Percentiles rank a stretch among this genome's conserved stretches.
phyloP scores from a whole-genome alignment of 352 stramenopile species.

The Phytophthora uliginosa region DNA sequence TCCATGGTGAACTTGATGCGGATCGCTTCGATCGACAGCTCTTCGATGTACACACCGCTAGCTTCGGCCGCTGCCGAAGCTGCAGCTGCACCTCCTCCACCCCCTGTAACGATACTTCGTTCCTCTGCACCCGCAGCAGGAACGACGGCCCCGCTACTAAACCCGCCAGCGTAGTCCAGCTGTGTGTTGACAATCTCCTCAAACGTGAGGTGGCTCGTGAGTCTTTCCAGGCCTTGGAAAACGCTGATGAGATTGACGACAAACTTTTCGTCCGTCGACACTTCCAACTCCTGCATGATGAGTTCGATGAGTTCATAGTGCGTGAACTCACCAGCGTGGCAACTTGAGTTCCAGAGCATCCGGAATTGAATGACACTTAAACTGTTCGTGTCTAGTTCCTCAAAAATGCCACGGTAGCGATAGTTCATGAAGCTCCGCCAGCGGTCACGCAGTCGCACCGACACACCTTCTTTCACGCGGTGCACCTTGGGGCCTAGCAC shows the following conservation, averaged over 20 bases:
- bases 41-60: constrained; percentile 88
- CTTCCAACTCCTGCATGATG: constrained; percentile 89
- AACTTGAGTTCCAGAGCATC: constrained; percentile 90
- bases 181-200: constrained; percentile 86
- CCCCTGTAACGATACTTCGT: constrained; percentile 32
- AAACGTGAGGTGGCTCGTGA: constrained; percentile 81
- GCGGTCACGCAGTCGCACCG: constrained; percentile 83
- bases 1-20: constrained; percentile 91
- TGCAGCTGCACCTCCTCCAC: constrained; percentile 16
- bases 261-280: constrained; percentile 93
- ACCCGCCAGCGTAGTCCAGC: constrained; percentile 61
- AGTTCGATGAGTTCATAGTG: constrained; percentile 91
- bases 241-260: constrained; percentile 92
- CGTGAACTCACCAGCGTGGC: constrained; percentile 79
- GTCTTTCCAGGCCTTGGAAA: constrained; percentile 85
- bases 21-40: constrained; percentile 87
- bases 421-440: constrained; percentile 90
- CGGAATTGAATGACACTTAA: constrained; percentile 87
- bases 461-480: constrained; percentile 89
- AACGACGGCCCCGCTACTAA: constrained; percentile 28
- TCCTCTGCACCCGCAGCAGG: constrained; percentile 31
- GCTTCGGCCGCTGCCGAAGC: constrained; percentile 38
- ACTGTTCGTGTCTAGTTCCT: constrained; percentile 76
- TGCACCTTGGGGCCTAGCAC: constrained; percentile 87
- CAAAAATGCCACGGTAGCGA: constrained; percentile 83